These are phyloP conservation scores for Balakata baccata DNA, from an alignment of 345 rosid genomes.

Conservation along the genomic window DNA sequence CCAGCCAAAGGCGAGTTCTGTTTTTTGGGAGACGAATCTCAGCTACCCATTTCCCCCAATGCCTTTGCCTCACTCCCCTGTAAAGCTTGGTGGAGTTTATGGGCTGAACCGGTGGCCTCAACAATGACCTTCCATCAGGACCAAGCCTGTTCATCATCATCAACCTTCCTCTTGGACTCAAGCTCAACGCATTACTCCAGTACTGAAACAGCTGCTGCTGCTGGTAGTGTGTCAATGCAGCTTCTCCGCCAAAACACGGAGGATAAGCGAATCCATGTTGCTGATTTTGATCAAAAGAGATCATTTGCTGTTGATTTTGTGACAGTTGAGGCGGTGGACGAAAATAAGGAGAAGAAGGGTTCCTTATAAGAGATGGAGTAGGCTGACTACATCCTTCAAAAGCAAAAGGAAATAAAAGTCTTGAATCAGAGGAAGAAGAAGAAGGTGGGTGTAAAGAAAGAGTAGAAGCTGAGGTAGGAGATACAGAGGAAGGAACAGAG, in stretches of 20 bases:
- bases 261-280: constrained; percentile 31
- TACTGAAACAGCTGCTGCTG: constrained; percentile 55
- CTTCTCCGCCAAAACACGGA: constrained; percentile 31
- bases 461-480: constrained; percentile 6
- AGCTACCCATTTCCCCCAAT: constrained; percentile 99
- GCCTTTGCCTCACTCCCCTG: constrained; percentile 89
- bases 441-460: constrained; percentile 12
- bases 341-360: constrained; percentile 24
- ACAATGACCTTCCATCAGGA: constrained; percentile 51
- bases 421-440: constrained; percentile 30
- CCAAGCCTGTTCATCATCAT: constrained; percentile 71
- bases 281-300: constrained; percentile 62
- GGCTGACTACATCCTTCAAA: constrained; percentile 37
- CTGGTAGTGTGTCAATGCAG: constrained; percentile 30
- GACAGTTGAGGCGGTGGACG: constrained; percentile 30
- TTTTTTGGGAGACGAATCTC: constrained; percentile 94
- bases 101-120: constrained; percentile 62
- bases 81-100: constrained; percentile 71
- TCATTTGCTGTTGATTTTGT: constrained; percentile 53
- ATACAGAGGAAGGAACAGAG: constrained; percentile 22
- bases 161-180: constrained; percentile 77
- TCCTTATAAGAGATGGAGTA: constrained; percentile 32
- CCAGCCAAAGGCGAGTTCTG: constrained; percentile 90
- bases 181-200: constrained; percentile 58
- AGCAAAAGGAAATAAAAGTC: constrained; percentile 52